Evolutionary conservation across 208 protist genomes (phyloP).

Genomic region (Porcisia deanei): DNA sequence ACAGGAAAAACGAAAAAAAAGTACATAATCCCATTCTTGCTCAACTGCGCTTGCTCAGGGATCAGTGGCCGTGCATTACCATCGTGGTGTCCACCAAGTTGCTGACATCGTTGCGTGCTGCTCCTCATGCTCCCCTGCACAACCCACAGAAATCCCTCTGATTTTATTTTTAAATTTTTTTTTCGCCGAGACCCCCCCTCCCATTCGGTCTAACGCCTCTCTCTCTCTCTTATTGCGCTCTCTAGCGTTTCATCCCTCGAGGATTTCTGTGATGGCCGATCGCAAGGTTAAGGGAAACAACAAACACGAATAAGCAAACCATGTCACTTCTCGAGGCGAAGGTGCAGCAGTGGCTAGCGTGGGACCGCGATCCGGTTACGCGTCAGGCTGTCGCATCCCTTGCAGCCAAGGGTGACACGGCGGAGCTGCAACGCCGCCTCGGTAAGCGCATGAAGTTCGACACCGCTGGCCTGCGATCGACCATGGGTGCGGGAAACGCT

Average conservation of each 20-base stretch:
- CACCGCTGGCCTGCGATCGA: slow-evolving; percentile 94
- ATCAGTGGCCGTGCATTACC: background rate
- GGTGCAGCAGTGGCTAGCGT: slow-evolving; percentile 69
- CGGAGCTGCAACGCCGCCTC: slow-evolving; percentile 70
- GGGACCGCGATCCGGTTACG: slow-evolving; percentile 65
- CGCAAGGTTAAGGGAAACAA: background rate
- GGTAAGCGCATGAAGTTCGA: slow-evolving; percentile 93
- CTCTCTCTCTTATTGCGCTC: background rate
- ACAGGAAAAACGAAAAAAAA: background rate
- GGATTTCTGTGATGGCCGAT: background rate
- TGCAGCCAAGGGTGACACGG: slow-evolving; percentile 27
- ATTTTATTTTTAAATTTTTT: background rate
- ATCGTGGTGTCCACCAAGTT: background rate
- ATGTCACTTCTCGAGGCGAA: slow-evolving; percentile 37
- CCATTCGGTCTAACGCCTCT: background rate
- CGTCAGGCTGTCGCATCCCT: slow-evolving; percentile 48
- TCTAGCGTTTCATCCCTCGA: background rate
- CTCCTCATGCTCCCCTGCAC: background rate
- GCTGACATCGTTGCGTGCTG: background rate
- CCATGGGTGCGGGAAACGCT: slow-evolving; percentile 93
- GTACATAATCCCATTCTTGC: background rate
- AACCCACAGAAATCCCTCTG: too few relatives aligned
- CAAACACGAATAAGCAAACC: background rate
- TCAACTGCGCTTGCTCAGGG: background rate
- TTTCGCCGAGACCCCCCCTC: background rate